Percentiles rank a stretch among this genome's conserved stretches.
phyloP scores from a whole-genome alignment of 148 eudicot genomes.

The Fallopia convolvulus region DNA sequence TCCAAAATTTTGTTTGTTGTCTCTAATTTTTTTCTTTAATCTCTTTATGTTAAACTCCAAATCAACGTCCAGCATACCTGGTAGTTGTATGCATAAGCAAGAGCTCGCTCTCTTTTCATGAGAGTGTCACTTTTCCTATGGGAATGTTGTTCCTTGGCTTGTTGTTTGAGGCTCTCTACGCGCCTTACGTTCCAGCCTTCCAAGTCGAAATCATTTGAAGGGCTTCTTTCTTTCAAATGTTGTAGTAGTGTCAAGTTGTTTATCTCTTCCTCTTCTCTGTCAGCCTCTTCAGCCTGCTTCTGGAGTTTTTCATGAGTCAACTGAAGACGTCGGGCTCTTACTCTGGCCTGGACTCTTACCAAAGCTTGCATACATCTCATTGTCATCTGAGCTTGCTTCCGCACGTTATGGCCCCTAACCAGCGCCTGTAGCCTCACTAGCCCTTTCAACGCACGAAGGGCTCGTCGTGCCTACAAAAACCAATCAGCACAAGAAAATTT shows the following conservation, averaged over 20 bases:
- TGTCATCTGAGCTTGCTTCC: constrained; percentile 62
- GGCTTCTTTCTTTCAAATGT: neutral
- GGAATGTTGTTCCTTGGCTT: constrained; percentile 1
- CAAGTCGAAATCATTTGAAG: neutral
- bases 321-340: constrained; percentile 42
- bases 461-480: constrained; percentile 63
- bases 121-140: neutral
- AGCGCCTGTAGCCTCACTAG: constrained; percentile 82
- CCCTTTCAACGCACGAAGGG: constrained; percentile 72
- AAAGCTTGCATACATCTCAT: constrained; percentile 72
- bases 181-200: neutral
- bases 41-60: too few relatives aligned
- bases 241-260: neutral
- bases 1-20: too few relatives aligned
- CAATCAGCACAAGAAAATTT: neutral
- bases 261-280: constrained; percentile 5
- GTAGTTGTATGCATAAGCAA: constrained; percentile 14
- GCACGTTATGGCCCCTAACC: constrained; percentile 75
- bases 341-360: constrained; percentile 55
- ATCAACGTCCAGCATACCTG: neutral
- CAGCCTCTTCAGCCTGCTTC: neutral
- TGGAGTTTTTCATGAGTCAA: neutral
- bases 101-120: constrained; percentile 12
- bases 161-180: neutral
- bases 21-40: too few relatives aligned